Base-by-base conservation (phyloP, 2,329 filamentous ascomycete genomes). In the Neopestalotiopsis clavispora region DNA sequence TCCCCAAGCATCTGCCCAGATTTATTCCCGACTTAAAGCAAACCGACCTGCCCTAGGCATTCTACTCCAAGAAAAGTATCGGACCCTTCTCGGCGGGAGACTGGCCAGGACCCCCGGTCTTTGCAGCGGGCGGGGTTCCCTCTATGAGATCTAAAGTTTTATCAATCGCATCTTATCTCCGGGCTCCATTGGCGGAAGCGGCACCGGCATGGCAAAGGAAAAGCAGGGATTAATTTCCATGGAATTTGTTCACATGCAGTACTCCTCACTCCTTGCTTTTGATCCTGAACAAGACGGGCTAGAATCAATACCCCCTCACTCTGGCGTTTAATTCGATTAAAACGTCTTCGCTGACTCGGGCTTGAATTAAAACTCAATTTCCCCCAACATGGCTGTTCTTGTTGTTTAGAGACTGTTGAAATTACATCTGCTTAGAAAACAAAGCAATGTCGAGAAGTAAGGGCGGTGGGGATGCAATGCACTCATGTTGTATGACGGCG, bases 101-200 rank as follows among this genome's bases (percentile, higher is more conserved):
- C 4, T n/a, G 45, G 45, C n/a, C 45, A 9, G n/a, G 45, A 30
- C 30, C 57, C 23, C 23, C 57, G 23, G 57, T 59, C 57, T 10
- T 23, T 59, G 57, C n/a, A 28, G 30, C 14, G 13, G 23, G 30
- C 57, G 30, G 57, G 23, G 30, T 14, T n/a, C 30, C n/a, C 57
- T 59, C 30, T 59, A 28, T 6, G 23, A 59, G 14, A 23, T 32
- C 23, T 9, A 59, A 14, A 23, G 23, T 32, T 59, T 59, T 59
- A 59, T 59, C 57, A 59, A 59, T 59, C 57, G 23, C 23, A 59
- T 59, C 57, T 59, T 59, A 59, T 59, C 57, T 59, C 57, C 23
- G 56, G 23, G n/a, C 23, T 20, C 45, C 45, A 52, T 52, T 20
- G n/a, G 5, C 45, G 17, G n/a, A 52, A n/a, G n/a, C 17, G n/a